Conservation (phyloP, 2,329 filamentous ascomycete species). For the Neocucurbitaria cava region DNA sequence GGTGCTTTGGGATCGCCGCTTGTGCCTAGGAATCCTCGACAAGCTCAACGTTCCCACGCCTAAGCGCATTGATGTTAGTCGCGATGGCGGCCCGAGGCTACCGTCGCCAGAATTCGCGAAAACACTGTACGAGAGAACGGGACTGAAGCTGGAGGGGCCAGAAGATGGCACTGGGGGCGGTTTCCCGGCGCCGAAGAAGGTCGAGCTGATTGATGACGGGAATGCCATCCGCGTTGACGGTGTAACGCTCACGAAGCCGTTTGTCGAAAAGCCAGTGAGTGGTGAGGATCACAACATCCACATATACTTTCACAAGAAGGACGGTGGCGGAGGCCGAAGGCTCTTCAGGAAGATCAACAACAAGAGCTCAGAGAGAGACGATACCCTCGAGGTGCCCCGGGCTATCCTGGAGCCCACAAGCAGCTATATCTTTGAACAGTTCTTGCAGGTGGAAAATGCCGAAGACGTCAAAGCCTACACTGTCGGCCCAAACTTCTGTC, state of each 20-base stretch:
- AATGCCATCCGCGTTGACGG: constrained; percentile 91
- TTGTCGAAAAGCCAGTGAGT: constrained; percentile 98
- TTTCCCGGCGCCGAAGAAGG: constrained; percentile 64
- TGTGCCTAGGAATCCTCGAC: constrained; percentile 88
- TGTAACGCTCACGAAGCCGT: constrained; percentile 81
- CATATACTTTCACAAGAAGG: constrained; percentile 90
- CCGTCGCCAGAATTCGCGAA: constrained; percentile 80
- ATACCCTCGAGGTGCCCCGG: constrained; percentile 75
- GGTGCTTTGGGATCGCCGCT: constrained; percentile 90
- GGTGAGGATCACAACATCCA: constrained; percentile 99
- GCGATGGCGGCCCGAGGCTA: constrained; percentile 85
- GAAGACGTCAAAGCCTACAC: constrained; percentile 99
- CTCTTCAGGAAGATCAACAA: constrained; percentile 98
- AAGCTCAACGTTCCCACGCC: constrained; percentile 90
- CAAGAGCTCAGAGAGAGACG: constrained; percentile 95
- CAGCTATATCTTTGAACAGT: constrained; percentile 97
- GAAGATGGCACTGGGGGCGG: constrained; percentile 71
- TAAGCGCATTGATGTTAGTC: constrained; percentile 84
- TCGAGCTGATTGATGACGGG: constrained; percentile 88
- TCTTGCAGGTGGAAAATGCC: constrained; percentile 93
- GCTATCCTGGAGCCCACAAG: constrained; percentile 80
- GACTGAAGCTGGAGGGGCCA: constrained; percentile 74
- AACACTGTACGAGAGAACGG: constrained; percentile 80
- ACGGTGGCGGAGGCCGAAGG: constrained; percentile 86
- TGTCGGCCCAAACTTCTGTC: constrained; percentile 89